A percentile compares a stretch with the other conserved stretches of the same genome.
phyloP scores from a whole-genome alignment of 1,284 basidiomycete genomes.

The Megacollybia platyphylla region DNA sequence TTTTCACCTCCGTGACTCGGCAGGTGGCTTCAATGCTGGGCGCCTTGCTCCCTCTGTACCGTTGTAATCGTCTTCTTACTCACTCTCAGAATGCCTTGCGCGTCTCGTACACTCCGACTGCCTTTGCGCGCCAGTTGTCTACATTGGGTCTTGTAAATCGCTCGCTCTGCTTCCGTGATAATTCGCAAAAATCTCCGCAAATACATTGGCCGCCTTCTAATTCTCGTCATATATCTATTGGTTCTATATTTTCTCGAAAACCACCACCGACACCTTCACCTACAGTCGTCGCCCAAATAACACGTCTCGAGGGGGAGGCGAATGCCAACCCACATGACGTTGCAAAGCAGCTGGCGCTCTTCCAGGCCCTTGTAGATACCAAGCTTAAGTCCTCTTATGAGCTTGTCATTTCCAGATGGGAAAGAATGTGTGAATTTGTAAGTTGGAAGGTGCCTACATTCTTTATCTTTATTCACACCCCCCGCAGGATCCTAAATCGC shows the following conservation, averaged over 20 bases:
- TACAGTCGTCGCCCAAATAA: slow-evolving; percentile 51
- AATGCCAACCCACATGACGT: slow-evolving; percentile 59
- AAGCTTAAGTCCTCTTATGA: slow-evolving; percentile 57
- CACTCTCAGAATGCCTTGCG: neutral
- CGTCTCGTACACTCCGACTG: neutral
- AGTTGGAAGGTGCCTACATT: slow-evolving; percentile 16
- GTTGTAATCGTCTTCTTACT: neutral
- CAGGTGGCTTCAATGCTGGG: neutral
- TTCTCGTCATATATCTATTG: slow-evolving; percentile 27
- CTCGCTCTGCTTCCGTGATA: neutral
- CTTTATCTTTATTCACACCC: slow-evolving; percentile 6
- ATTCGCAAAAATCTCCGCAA: slow-evolving; percentile 5
- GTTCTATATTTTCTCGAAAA: slow-evolving; percentile 38
- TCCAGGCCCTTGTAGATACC: slow-evolving; percentile 50
- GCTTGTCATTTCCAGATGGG: slow-evolving; percentile 65
- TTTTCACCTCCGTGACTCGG: neutral
- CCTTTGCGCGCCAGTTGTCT: neutral
- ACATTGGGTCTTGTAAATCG: slow-evolving; percentile 9
- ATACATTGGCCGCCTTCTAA: slow-evolving; percentile 5
- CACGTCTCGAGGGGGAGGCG: slow-evolving; percentile 60
- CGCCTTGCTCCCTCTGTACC: neutral
- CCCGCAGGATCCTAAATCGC: slow-evolving; percentile 47
- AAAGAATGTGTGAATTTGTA: slow-evolving; percentile 70
- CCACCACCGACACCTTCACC: slow-evolving; percentile 47
- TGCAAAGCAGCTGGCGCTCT: slow-evolving; percentile 55